Percentiles rank a stretch among this genome's conserved stretches.
Evolutionary conservation across 1,284 basidiomycete species (phyloP).

Genomic region (Baeospora myosura): DNA sequence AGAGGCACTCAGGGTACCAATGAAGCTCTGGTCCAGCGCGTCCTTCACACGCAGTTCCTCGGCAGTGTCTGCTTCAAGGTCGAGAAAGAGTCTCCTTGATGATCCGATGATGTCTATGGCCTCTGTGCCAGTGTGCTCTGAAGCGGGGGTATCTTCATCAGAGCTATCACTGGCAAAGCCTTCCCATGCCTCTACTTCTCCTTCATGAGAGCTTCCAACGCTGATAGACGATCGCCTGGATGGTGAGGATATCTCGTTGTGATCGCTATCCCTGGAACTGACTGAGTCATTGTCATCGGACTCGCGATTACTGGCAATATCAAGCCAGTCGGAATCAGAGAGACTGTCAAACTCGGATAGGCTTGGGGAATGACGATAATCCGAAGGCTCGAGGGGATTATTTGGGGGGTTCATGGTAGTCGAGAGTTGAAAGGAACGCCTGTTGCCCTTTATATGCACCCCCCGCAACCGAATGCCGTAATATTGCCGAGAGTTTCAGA

Average conservation of each 20-base stretch:
- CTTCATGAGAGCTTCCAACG: constrained; percentile 53
- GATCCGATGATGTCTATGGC: constrained; percentile 18
- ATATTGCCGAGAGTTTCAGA: no score
- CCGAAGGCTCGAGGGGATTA: constrained; percentile 24
- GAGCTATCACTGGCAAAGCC: constrained; percentile 46
- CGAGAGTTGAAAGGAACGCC: constrained; percentile 29
- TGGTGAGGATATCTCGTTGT: constrained; percentile 36
- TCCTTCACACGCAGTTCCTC: constrained; percentile 64
- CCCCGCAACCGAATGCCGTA: constrained; percentile 37
- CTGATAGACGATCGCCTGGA: constrained; percentile 65
- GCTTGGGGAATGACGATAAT: constrained; percentile 23
- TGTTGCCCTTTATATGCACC: constrained; percentile 46
- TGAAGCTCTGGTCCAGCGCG: constrained; percentile 70
- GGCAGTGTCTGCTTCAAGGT: constrained; percentile 25
- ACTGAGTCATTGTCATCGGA: constrained; percentile 64
- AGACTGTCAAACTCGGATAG: constrained; percentile 57
- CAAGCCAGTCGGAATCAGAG: constrained; percentile 77
- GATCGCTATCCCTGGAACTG: constrained; percentile 53
- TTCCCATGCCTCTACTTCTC: constrained; percentile 67
- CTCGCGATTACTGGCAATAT: constrained; percentile 57
- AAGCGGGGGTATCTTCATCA: constrained; percentile 40
- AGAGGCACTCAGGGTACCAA: constrained; percentile 66
- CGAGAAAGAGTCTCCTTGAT: constrained; percentile 22
- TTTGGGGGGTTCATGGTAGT: constrained; percentile 18
- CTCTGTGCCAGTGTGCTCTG: constrained; percentile 24